Percentiles rank a stretch among this genome's conserved stretches.
Conservation (phyloP, 2,329 filamentous ascomycete species). For the Balansia obtecta region DNA sequence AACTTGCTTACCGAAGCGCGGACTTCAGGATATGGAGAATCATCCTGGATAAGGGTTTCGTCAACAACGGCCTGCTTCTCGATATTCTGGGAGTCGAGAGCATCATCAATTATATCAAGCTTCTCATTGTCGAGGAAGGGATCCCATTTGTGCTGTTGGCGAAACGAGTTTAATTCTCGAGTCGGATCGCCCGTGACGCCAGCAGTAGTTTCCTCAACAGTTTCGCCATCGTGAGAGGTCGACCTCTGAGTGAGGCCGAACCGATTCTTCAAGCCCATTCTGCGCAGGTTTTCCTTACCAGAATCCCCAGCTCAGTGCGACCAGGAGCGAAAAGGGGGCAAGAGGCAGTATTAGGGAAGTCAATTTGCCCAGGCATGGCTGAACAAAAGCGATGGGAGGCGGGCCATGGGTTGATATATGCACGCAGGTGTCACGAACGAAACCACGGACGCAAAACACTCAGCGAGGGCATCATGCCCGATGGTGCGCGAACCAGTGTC, state of each 20-base stretch:
- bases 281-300: neutral
- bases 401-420: neutral
- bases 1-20: constrained; percentile 11
- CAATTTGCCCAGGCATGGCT: no score
- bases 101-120: constrained; percentile 35
- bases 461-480: no score
- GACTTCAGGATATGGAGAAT: constrained; percentile 29
- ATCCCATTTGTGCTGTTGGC: constrained; percentile 41
- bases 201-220: neutral
- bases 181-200: neutral
- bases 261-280: constrained; percentile 2
- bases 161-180: constrained; percentile 25
- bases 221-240: neutral
- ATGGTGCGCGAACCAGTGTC: neutral
- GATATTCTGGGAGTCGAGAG: constrained; percentile 28
- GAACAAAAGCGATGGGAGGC: neutral
- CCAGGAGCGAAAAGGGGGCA: neutral
- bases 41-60: constrained; percentile 33
- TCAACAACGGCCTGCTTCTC: constrained; percentile 33
- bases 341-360: neutral
- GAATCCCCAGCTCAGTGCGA: neutral
- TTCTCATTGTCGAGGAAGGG: constrained; percentile 41
- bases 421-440: neutral
- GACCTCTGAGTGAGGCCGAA: constrained; percentile 2
- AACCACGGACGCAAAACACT: neutral